Evolutionary conservation across 768 basidiomycete species (phyloP), one percentile per base, ranked within the genome.

Genomic region (Harrya chromipes): DNA sequence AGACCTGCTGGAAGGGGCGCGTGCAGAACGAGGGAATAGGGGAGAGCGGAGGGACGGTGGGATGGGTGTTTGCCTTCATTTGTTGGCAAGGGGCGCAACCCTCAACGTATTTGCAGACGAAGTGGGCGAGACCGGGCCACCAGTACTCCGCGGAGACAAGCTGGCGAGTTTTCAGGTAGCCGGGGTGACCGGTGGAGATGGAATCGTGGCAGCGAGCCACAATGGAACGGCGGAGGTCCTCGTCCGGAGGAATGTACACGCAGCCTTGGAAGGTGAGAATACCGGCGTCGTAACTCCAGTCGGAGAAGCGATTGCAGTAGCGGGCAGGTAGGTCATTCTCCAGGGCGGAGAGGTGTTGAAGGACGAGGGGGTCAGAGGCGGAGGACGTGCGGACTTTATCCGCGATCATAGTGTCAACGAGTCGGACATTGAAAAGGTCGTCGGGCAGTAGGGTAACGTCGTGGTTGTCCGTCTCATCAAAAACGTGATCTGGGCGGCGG

Each of bases 371-470:
- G 10, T 42, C 13, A 9, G 19, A 10, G 12, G n/a, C 4, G 1
- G 16, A 17, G 19, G 29, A 33, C 3, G 5, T 1, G 4, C 7
- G 16, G 16, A 19, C 16, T 10, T 34, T 6, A 31, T 19, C 3
- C 5, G 31, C 11, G 8, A 27, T 5, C 1, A n/a, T 4, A 13
- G 13, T n/a, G 3, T n/a, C n/a, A n/a, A 33, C 20, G 24, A n/a
- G 7, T 6, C 40, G 8, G 4, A 43, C 23, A n/a, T n/a, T n/a
- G n/a, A 34, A 40, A 10, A 24, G 36, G 3, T 6, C 10, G n/a
- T 43, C 11, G 4, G 41, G 48, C 3, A 50, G 48, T 5, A 50
- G 48, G 6, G 41, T 50, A 12, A 24, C 34, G 14, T 36, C 48
- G 4, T 20, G 6, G 11, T 36, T 43, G 8, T 50, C 39, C 2